Percentiles rank a stretch among this genome's conserved stretches.
These are phyloP conservation scores for Coniochaeta hoffmannii DNA, from an alignment of 2,329 filamentous ascomycete species.

Conservation along the genomic window DNA sequence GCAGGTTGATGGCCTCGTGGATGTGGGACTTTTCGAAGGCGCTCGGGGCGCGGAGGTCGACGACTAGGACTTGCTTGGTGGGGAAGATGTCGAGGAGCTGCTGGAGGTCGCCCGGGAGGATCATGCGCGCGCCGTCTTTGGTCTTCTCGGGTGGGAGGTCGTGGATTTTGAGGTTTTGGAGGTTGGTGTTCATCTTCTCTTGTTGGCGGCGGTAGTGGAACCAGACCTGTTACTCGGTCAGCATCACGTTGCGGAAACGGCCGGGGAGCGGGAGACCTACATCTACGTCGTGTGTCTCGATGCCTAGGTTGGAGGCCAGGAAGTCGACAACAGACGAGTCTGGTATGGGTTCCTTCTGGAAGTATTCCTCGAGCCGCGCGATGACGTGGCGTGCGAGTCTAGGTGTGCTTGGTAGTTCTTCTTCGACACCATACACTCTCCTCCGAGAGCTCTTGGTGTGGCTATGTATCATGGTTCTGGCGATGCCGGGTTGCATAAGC, in stretches of 20 bases:
- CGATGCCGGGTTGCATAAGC: not conserved
- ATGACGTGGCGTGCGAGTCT: slow-evolving; percentile 41
- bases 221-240: slow-evolving; percentile 29
- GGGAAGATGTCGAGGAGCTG: slow-evolving; percentile 42
- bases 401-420: slow-evolving; percentile 15
- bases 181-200: slow-evolving; percentile 35
- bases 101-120: slow-evolving; percentile 43
- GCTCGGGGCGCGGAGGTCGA: slow-evolving; percentile 39
- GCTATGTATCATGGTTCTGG: not conserved
- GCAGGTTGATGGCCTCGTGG: slow-evolving; percentile 42
- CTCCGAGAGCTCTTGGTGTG: not conserved
- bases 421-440: not conserved
- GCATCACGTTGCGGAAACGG: not conserved
- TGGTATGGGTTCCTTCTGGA: slow-evolving; percentile 37
- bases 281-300: slow-evolving; percentile 42
- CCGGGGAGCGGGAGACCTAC: slow-evolving; percentile 20
- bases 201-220: slow-evolving; percentile 46
- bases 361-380: slow-evolving; percentile 45
- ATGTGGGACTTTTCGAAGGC: slow-evolving; percentile 46
- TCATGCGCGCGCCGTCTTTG: slow-evolving; percentile 33
- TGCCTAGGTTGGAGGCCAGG: slow-evolving; percentile 45
- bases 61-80: slow-evolving; percentile 35
- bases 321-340: slow-evolving; percentile 43
- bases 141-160: slow-evolving; percentile 21
- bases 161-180: slow-evolving; percentile 35